Evolutionary conservation across 1,139 yeast species (phyloP), one percentile per base, ranked within the genome.

Genomic region (Yamadazyma atmosphaerica): DNA sequence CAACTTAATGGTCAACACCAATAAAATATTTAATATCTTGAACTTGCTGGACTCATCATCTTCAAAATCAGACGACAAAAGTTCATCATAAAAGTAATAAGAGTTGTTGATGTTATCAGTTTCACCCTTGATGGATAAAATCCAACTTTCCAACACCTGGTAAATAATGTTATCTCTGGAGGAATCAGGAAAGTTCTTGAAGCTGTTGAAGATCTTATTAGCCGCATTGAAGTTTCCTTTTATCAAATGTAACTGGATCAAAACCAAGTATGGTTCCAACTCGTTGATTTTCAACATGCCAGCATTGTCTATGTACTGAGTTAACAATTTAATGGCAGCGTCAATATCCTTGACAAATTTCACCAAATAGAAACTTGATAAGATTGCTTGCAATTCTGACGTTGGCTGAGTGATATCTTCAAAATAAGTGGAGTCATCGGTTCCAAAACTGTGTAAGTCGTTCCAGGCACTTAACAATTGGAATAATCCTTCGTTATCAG

Each of bases 81-180:
- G 67, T 60, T 85, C 94, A 57, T 85, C 92, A 58, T 77, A 85
- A 50, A 85, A 83, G 59, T 82, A 85, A 61, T 74, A 80, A 2
- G 86, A 70, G 46, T 79, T 78, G 57, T 75, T 83, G 45, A 80
- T 74, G 46, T 73, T 66, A 42, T 73, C 76, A 18, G 79, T 72
- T 39, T 79, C 82, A 35, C 84, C 86, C 49, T 65, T 68, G 26
- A 71, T 58, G 36, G 83, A 61, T 41, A 73, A 68, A 15, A 80
- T 66, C 81, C 86, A 81, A 13, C 86, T 75, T 54, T 85, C 92
- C 38, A 83, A 72, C 12, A 84, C 70, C 51, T 82, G 85, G 59
- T 74, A 83, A 35, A 83, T 74, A 37, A 84, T 77, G 50, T 75
- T 78, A 57, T 85, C 94, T 54, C 81, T 77, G 16, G 86, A 72